A percentile compares a stretch with the other conserved stretches of the same genome.
Evolutionary conservation across 768 basidiomycete genomes (phyloP).

Genomic region (Rhodotorula kratochvilovae): DNA sequence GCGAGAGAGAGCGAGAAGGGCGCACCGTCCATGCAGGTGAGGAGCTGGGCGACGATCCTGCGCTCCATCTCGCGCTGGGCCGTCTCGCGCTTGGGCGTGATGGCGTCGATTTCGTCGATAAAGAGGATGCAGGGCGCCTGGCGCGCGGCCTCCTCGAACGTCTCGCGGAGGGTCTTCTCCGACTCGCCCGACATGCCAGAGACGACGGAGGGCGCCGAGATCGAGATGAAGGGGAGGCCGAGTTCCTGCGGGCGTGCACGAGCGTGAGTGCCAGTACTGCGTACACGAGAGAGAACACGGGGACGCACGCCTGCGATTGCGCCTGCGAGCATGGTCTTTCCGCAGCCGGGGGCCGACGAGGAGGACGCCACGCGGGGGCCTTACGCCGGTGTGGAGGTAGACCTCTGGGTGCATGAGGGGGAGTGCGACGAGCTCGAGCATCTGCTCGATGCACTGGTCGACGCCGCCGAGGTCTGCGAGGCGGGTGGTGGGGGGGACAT

Average conservation of each 20-base stretch:
- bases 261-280: too few species aligned
- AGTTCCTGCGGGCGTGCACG: conserved; percentile 71
- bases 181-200: conserved; percentile 99
- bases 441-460: conserved; percentile 76
- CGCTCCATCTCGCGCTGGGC: conserved; percentile 98
- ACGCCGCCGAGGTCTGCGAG: conserved; percentile 84
- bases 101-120: conserved; percentile 96
- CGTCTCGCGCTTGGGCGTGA: conserved; percentile 94
- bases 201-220: conserved; percentile 92
- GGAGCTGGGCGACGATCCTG: conserved; percentile 91
- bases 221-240: conserved; percentile 82
- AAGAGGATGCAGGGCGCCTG: conserved; percentile 89
- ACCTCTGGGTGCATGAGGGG: conserved; percentile 92
- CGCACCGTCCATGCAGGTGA: conserved; percentile 98
- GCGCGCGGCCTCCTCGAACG: conserved; percentile 93
- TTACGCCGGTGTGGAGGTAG: conserved; percentile 86
- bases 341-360: conserved; percentile 95
- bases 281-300: not conserved
- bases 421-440: conserved; percentile 94
- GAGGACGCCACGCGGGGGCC: conserved; percentile 84
- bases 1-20: too few species aligned
- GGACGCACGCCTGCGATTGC: conserved; percentile 84
- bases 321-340: conserved; percentile 89
- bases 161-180: conserved; percentile 90
- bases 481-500: conserved; percentile 24